Evolutionary conservation across 169 alveolate species (phyloP).

Genomic region (Plasmodium ovale): DNA sequence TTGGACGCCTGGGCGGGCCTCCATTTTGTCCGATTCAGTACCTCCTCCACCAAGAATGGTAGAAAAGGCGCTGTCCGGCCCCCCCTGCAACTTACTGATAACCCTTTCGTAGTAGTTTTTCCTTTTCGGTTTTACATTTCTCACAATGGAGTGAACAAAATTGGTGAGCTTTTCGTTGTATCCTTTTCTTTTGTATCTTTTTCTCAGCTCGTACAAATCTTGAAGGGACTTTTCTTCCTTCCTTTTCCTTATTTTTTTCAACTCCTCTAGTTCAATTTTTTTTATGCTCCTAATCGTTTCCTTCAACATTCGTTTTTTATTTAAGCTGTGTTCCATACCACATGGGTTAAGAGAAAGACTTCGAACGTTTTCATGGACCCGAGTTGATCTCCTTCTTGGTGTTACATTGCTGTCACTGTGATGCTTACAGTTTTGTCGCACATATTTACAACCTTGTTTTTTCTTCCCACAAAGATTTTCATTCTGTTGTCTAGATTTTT

Average conservation of each 20-base stretch:
- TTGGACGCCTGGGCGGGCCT: too few species aligned
- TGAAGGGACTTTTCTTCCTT: slow-evolving; percentile 10
- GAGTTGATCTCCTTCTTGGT: background rate
- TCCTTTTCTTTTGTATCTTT: slow-evolving; percentile 18
- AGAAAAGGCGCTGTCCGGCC: slow-evolving; percentile 6
- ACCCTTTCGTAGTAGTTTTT: slow-evolving; percentile 54
- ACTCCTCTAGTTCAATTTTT: slow-evolving; percentile 18
- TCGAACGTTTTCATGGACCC: background rate
- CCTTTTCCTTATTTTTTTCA: background rate
- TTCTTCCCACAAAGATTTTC: too few species aligned
- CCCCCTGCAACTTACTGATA: background rate
- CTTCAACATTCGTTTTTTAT: slow-evolving; percentile 8
- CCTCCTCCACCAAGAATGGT: background rate
- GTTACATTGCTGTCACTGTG: background rate
- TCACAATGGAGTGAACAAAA: slow-evolving; percentile 51
- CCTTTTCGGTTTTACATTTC: slow-evolving; percentile 37
- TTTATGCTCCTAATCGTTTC: slow-evolving; percentile 5
- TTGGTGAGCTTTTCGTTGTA: slow-evolving; percentile 8
- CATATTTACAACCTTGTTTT: too few species aligned
- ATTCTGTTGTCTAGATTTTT: too few species aligned
- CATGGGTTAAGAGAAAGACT: slow-evolving; percentile 10
- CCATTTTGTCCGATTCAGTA: background rate
- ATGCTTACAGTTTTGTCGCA: too few species aligned
- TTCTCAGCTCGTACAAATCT: slow-evolving; percentile 4
- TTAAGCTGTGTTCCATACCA: background rate